phyloP scores from a whole-genome alignment of 2,329 filamentous ascomycete genomes.

The Stenocarpella maydis region DNA sequence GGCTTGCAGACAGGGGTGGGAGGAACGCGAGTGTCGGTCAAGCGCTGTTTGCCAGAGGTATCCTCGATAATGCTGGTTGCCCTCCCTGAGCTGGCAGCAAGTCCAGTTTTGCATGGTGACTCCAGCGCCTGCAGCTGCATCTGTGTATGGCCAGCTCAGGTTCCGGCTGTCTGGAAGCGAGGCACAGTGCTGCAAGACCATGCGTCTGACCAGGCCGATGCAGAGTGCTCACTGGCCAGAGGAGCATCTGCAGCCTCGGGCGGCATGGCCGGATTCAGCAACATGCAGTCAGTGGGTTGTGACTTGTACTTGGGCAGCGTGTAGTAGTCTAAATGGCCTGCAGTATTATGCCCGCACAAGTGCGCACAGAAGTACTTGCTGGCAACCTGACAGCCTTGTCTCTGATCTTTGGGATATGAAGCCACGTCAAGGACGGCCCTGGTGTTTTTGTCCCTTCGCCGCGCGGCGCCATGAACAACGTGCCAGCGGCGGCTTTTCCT shows the following conservation, averaged over 20 bases:
- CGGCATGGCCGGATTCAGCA: slow-evolving; percentile 15
- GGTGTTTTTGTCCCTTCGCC: background rate
- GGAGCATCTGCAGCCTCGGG: slow-evolving; percentile 7
- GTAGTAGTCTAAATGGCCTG: slow-evolving; percentile 11
- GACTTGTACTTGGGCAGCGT: too few species aligned
- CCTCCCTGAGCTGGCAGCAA: slow-evolving; percentile 19
- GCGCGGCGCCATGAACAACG: background rate
- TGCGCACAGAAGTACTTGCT: slow-evolving; percentile 20
- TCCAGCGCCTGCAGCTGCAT: slow-evolving; percentile 26
- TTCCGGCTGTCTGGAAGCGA: slow-evolving; percentile 31
- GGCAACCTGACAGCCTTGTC: slow-evolving; percentile 10
- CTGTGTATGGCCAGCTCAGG: slow-evolving; percentile 32
- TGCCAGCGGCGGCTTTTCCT: background rate
- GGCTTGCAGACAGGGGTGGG: background rate
- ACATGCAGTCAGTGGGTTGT: background rate
- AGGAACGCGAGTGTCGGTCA: slow-evolving; percentile 1
- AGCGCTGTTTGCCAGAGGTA: background rate
- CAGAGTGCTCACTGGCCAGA: slow-evolving; percentile 31
- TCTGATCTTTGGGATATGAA: background rate
- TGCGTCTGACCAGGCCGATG: slow-evolving; percentile 14
- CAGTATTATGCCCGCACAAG: slow-evolving; percentile 23
- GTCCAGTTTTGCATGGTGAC: background rate
- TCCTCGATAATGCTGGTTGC: slow-evolving; percentile 6
- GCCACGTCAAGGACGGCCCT: background rate
- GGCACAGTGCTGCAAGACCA: slow-evolving; percentile 9